These are phyloP conservation scores for Tylopilus rubrobrunneus DNA, from an alignment of 768 basidiomycete genomes.

Conservation along the genomic window DNA sequence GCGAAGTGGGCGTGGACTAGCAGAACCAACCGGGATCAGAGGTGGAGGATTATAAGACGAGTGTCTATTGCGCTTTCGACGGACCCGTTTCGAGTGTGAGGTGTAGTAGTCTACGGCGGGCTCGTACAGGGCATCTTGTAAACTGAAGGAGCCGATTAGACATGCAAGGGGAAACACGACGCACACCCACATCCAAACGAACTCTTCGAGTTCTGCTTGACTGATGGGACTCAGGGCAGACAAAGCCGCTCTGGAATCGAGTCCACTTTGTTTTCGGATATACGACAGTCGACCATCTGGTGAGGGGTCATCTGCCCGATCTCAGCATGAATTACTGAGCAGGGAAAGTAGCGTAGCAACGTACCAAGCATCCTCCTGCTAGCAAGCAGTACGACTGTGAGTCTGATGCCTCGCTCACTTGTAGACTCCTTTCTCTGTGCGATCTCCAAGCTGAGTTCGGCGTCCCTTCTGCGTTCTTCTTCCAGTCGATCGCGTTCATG, in stretches of 20 bases:
- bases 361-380: too few relatives aligned
- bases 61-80: constrained; percentile 84
- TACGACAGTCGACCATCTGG: too few relatives aligned
- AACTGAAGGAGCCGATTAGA: constrained; percentile 37
- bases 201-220: constrained; percentile 78
- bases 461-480: too few relatives aligned
- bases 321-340: too few relatives aligned
- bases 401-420: too few relatives aligned
- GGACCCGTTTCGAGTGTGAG: constrained; percentile 85
- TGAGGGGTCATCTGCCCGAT: too few relatives aligned
- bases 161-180: neutral
- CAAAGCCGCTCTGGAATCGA: constrained; percentile 88
- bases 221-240: constrained; percentile 95
- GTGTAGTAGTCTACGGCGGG: constrained; percentile 92
- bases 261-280: constrained; percentile 7
- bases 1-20: constrained; percentile 54
- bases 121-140: constrained; percentile 87
- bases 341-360: too few relatives aligned
- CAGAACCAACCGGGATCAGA: constrained; percentile 39
- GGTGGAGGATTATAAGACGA: constrained; percentile 47
- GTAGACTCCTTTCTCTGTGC: too few relatives aligned
- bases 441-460: too few relatives aligned
- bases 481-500: too few relatives aligned
- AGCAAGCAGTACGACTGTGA: too few relatives aligned
- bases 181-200: constrained; percentile 65